These are phyloP conservation scores for Maudiozyma barnettii DNA, from an alignment of 805 yeast species.

Conservation along the genomic window DNA sequence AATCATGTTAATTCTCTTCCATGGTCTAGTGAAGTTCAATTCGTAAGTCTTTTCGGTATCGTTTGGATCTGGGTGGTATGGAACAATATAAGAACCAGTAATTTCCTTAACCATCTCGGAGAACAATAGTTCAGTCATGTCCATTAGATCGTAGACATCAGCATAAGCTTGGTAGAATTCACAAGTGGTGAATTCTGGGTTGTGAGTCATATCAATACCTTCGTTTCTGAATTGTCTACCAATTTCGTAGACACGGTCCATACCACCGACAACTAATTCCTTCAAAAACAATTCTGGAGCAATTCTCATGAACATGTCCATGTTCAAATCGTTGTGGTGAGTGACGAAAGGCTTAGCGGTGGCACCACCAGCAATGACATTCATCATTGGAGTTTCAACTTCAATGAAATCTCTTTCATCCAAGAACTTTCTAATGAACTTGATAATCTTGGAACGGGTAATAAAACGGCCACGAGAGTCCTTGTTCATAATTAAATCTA, in stretches of 20 bases:
- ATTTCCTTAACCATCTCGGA: slow-evolving; percentile 4
- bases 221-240: slow-evolving; percentile 86
- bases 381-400: slow-evolving; percentile 81
- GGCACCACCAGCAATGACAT: slow-evolving; percentile 76
- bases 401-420: slow-evolving; percentile 53
- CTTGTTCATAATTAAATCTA: slow-evolving; percentile 92
- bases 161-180: slow-evolving; percentile 79
- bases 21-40: slow-evolving; percentile 87
- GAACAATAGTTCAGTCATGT: slow-evolving; percentile 51
- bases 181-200: slow-evolving; percentile 86
- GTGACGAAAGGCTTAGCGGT: slow-evolving; percentile 80
- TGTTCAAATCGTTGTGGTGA: slow-evolving; percentile 14
- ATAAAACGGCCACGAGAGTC: slow-evolving; percentile 76
- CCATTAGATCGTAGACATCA: slow-evolving; percentile 55
- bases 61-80: slow-evolving; percentile 90
- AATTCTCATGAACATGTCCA: slow-evolving; percentile 54
- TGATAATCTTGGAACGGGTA: slow-evolving; percentile 63
- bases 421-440: slow-evolving; percentile 49
- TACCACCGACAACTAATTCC: slow-evolving; percentile 70
- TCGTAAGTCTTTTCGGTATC: slow-evolving; percentile 76
- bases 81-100: slow-evolving; percentile 48
- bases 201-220: slow-evolving; percentile 86
- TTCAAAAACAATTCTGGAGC: slow-evolving; percentile 97
- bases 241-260: slow-evolving; percentile 78
- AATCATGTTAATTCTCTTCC: slow-evolving; percentile 56